phyloP scores from a whole-genome alignment of 805 yeast species.

The Metschnikowia picachoensis region DNA sequence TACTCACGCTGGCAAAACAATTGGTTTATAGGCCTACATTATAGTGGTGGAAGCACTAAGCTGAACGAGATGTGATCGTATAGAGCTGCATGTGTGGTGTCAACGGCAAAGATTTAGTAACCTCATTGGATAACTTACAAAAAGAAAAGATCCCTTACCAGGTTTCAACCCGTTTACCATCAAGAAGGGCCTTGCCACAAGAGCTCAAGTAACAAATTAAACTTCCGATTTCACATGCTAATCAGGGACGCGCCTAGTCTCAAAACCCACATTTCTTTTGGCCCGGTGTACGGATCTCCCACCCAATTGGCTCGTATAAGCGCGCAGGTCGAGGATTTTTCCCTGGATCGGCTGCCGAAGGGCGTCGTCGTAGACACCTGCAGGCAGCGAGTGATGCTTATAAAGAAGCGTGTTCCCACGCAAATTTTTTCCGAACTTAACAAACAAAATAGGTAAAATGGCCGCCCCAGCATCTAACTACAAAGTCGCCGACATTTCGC shows the following conservation, averaged over 20 bases:
- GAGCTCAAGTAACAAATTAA: background rate
- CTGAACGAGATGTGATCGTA: too few species aligned
- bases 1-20: too few species aligned
- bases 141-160: too few species aligned
- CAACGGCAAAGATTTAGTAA: too few species aligned
- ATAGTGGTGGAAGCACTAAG: too few species aligned
- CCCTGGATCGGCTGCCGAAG: background rate
- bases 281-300: background rate
- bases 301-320: background rate
- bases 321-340: background rate
- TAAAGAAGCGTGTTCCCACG: conserved; percentile 1
- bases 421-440: background rate
- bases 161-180: too few species aligned
- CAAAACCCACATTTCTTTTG: conserved; percentile 3
- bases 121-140: too few species aligned
- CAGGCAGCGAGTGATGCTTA: background rate
- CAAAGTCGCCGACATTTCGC: conserved; percentile 96
- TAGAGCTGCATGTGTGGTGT: too few species aligned
- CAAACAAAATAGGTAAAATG: conserved; percentile 16
- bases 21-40: too few species aligned
- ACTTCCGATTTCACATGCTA: conserved; percentile 2
- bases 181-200: too few species aligned
- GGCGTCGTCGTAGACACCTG: conserved; percentile 5
- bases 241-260: background rate
- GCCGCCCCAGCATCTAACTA: conserved; percentile 56